Evolutionary conservation across 1,284 basidiomycete genomes (phyloP), one percentile per base, ranked within the genome.

Genomic region (Ceratobasidium sp.): DNA sequence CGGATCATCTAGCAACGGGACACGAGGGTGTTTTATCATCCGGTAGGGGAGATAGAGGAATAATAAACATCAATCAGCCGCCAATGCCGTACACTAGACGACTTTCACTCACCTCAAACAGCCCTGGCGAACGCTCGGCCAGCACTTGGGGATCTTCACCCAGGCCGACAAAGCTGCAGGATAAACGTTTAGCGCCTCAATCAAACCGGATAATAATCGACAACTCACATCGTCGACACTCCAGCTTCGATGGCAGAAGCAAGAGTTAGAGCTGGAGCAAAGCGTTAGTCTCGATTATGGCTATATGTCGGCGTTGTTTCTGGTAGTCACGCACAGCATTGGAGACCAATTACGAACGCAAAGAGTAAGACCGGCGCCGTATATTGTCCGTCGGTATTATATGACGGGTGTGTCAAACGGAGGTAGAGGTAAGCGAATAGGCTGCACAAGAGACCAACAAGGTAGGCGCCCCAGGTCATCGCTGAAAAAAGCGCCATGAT

Each of bases 391-490:
- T 88, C 84, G 2, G 85, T 82, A 81, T 95, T 95, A 83, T 94
- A 95, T 4, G 90, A 83, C 0, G 93, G 94, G 59, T 90, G 85
- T 2, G 93, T 94, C 81, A 89, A 88, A 79, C 90, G 88, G 67
- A 96, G 85, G 84, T 96, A 97, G 27, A 96, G 85, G 84, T 93
- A 97, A 0, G 89, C 91, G 81, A 96, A 96, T 20, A 96, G 86
- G 0, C 91, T 93, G 77, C 89, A 94, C 18, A 94, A 84, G 78
- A 95, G 85, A 14, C 94, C 96, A 78, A 96, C 91, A 68, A 88
- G 87, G 84, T 96, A 96, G 3, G 90, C 91, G 33, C 94, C 94
- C 91, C 91, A 93, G 0, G 88, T 92, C 80, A 92, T 83, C 1
- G 91, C 91, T 91, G 35, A 35, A 79, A 62, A 55, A 62, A 74